Conservation (phyloP, 2,329 filamentous ascomycete species). For the Orbilia brochopaga region DNA sequence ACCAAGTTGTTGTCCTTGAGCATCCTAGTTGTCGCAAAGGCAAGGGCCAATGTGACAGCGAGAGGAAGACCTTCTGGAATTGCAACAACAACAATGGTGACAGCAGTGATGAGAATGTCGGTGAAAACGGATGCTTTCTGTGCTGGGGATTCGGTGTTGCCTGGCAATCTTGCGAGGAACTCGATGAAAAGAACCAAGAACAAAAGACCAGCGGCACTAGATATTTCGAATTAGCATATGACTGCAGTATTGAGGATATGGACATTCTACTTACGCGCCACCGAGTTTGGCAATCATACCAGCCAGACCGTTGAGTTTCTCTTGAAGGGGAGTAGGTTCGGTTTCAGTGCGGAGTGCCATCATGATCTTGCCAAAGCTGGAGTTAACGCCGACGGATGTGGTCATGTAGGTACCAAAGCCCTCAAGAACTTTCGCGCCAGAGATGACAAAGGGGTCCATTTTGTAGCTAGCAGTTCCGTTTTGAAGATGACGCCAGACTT, state of each 20-base stretch:
- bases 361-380: constrained; percentile 76
- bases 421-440: constrained; percentile 77
- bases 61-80: constrained; percentile 78
- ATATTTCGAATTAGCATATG: constrained; percentile 38
- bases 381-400: constrained; percentile 75
- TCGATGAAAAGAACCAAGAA: constrained; percentile 87
- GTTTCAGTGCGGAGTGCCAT: constrained; percentile 75
- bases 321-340: constrained; percentile 77
- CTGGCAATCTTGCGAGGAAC: constrained; percentile 73
- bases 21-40: constrained; percentile 79
- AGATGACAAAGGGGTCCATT: constrained; percentile 84
- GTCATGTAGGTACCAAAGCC: constrained; percentile 76
- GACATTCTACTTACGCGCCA: constrained; percentile 62
- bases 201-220: constrained; percentile 73
- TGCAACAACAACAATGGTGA: constrained; percentile 80
- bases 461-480: constrained; percentile 71
- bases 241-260: neutral
- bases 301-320: constrained; percentile 75
- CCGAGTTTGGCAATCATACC: constrained; percentile 79
- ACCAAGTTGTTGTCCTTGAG: constrained; percentile 78
- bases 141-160: constrained; percentile 65
- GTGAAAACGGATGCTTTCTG: constrained; percentile 79
- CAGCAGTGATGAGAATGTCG: constrained; percentile 76
- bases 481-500: constrained; percentile 73
- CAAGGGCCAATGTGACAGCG: constrained; percentile 77